Conservation (phyloP, 2,329 filamentous ascomycete species). For the Tricladium varicosporioides region DNA sequence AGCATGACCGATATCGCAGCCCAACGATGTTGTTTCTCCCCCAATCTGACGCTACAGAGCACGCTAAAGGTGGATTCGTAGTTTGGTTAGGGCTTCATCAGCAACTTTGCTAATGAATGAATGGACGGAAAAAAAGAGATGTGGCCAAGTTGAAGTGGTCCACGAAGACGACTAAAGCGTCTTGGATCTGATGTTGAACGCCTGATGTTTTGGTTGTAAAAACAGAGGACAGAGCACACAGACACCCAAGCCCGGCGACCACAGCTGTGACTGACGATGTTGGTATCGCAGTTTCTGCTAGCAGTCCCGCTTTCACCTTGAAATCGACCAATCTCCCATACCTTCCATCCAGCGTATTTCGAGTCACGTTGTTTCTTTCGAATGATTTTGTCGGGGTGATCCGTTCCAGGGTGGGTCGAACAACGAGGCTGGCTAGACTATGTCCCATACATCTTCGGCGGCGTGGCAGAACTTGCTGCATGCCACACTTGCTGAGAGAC, state of each 20-base stretch:
- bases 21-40: too few species aligned
- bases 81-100: slow-evolving; percentile 1
- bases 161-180: slow-evolving; percentile 57
- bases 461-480: slow-evolving; percentile 99
- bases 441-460: slow-evolving; percentile 92
- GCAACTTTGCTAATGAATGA: slow-evolving; percentile 23
- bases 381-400: slow-evolving; percentile 17
- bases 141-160: slow-evolving; percentile 65
- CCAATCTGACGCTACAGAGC: too few species aligned
- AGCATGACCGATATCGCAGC: too few species aligned
- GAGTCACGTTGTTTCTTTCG: slow-evolving; percentile 15
- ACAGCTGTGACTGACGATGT: slow-evolving; percentile 59
- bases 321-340: slow-evolving; percentile 28
- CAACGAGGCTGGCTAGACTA: slow-evolving; percentile 59
- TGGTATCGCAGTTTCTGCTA: slow-evolving; percentile 60
- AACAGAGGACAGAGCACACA: slow-evolving; percentile 71
- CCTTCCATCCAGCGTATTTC: slow-evolving; percentile 7
- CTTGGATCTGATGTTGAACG: slow-evolving; percentile 76
- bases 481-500: slow-evolving; percentile 92
- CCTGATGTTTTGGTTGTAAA: slow-evolving; percentile 82
- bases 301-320: slow-evolving; percentile 37
- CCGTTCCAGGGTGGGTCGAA: slow-evolving; percentile 12
- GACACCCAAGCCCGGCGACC: slow-evolving; percentile 58
- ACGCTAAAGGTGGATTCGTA: too few species aligned
- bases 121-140: slow-evolving; percentile 39